A percentile compares a stretch with the other conserved stretches of the same genome.
These are phyloP conservation scores for Ophiocytium majus DNA, from an alignment of 352 stramenopile genomes.

Conservation along the genomic window DNA sequence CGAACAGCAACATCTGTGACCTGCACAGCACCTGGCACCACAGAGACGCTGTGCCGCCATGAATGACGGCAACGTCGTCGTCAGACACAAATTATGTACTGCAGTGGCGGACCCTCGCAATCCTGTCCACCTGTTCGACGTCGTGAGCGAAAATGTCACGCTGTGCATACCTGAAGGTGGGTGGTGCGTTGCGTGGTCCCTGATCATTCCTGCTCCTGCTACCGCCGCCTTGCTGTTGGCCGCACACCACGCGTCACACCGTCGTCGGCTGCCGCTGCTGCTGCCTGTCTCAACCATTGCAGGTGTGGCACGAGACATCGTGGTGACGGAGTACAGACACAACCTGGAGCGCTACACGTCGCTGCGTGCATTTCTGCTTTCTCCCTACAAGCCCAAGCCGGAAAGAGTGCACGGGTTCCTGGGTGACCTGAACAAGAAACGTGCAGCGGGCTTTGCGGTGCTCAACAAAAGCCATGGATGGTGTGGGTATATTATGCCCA, in stretches of 20 bases:
- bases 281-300: too few species aligned
- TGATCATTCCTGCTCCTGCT: too few species aligned
- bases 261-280: too few species aligned
- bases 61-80: too few species aligned
- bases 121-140: neutral
- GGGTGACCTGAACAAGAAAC: neutral
- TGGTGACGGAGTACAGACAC: neutral
- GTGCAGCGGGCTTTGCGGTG: slow-evolving; percentile 27
- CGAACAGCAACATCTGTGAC: too few species aligned
- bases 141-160: neutral
- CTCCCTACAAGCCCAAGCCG: too few species aligned
- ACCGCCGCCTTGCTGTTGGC: too few species aligned
- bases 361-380: slow-evolving; percentile 13
- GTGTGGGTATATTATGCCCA: slow-evolving; percentile 48
- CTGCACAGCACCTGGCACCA: too few species aligned
- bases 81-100: neutral
- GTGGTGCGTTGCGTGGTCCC: too few species aligned
- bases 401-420: neutral
- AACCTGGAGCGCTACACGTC: neutral
- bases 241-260: too few species aligned
- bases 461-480: slow-evolving; percentile 54
- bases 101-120: neutral
- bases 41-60: too few species aligned
- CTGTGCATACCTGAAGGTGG: neutral
- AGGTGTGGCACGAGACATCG: neutral